phyloP scores from a whole-genome alignment of 495 filamentous ascomycete species.

The Stereocaulon alpinum region DNA sequence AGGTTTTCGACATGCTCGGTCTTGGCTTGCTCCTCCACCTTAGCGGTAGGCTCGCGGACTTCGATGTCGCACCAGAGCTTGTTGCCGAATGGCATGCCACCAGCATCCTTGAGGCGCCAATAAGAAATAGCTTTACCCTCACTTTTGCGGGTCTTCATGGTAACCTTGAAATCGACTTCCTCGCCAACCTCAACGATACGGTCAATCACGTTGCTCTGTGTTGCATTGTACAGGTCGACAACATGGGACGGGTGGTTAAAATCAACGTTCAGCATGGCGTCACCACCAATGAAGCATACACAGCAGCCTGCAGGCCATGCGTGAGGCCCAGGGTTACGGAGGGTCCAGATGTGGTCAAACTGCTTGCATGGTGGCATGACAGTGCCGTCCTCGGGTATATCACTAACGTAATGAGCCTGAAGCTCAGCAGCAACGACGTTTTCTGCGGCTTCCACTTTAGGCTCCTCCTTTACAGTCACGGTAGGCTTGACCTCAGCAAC shows the following conservation, averaged over 20 bases:
- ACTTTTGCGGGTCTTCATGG: slow-evolving; percentile 66
- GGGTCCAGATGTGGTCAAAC: slow-evolving; percentile 87
- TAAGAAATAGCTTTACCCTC: slow-evolving; percentile 77
- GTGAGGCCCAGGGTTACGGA: slow-evolving; percentile 69
- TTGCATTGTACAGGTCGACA: slow-evolving; percentile 57
- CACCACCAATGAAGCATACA: slow-evolving; percentile 85
- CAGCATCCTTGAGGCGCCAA: slow-evolving; percentile 82
- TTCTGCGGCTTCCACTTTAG: slow-evolving; percentile 21
- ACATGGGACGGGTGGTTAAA: slow-evolving; percentile 63
- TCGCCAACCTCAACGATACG: slow-evolving; percentile 60
- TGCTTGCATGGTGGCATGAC: slow-evolving; percentile 51
- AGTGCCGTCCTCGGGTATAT: slow-evolving; percentile 72
- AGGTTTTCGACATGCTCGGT: slow-evolving; percentile 25
- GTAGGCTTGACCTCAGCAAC: slow-evolving; percentile 60
- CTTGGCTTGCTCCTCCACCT: slow-evolving; percentile 21
- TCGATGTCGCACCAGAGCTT: slow-evolving; percentile 89
- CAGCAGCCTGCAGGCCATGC: slow-evolving; percentile 84
- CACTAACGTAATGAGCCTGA: slow-evolving; percentile 66
- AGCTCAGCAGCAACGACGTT: slow-evolving; percentile 29
- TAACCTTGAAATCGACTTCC: slow-evolving; percentile 68
- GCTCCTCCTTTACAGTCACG: slow-evolving; percentile 33
- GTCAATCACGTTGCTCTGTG: slow-evolving; percentile 70
- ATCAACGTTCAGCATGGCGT: slow-evolving; percentile 88
- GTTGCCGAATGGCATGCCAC: slow-evolving; percentile 79
- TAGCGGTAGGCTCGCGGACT: slow-evolving; percentile 35